These are phyloP conservation scores for Xerocomellus amylosporus DNA, from an alignment of 768 basidiomycete species.

Conservation along the genomic window DNA sequence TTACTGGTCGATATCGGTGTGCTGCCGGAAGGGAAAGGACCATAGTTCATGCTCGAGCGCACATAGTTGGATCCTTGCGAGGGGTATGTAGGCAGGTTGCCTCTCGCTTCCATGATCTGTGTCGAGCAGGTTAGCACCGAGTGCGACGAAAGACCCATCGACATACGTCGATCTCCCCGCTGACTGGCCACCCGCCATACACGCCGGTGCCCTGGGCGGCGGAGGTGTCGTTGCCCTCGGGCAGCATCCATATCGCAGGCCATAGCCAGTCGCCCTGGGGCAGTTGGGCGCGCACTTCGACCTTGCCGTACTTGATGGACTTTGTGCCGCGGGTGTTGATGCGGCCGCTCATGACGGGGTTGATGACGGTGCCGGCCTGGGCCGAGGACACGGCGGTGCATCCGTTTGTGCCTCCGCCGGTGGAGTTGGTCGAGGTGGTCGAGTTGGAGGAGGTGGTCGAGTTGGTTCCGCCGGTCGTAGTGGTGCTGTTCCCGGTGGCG, in stretches of 20 bases:
- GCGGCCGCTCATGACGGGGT: constrained; percentile 54
- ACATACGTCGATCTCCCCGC: constrained; percentile 60
- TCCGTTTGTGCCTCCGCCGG: constrained; percentile 14
- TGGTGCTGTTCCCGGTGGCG: constrained; percentile 1
- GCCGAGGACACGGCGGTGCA: constrained; percentile 46
- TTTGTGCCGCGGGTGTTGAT: constrained; percentile 49
- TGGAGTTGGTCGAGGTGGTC: constrained; percentile 20
- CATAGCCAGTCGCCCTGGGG: constrained; percentile 49
- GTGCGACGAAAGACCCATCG: neutral
- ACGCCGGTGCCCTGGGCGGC: constrained; percentile 19
- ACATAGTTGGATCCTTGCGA: constrained; percentile 46
- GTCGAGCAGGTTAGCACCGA: neutral
- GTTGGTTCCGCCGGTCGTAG: constrained; percentile 15
- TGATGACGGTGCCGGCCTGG: constrained; percentile 38
- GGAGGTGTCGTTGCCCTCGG: constrained; percentile 24
- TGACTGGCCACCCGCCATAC: constrained; percentile 45
- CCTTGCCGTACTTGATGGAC: constrained; percentile 52
- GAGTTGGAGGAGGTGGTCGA: constrained; percentile 21
- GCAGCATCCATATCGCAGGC: constrained; percentile 35
- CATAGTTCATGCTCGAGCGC: constrained; percentile 67
- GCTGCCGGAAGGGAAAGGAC: constrained; percentile 41
- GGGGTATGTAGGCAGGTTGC: constrained; percentile 43
- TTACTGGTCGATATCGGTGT: constrained; percentile 33
- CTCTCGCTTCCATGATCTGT: constrained; percentile 54
- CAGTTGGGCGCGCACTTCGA: constrained; percentile 60